Evolutionary conservation across 352 stramenopile genomes (phyloP).

Genomic region (Globisporangium middletonii): DNA sequence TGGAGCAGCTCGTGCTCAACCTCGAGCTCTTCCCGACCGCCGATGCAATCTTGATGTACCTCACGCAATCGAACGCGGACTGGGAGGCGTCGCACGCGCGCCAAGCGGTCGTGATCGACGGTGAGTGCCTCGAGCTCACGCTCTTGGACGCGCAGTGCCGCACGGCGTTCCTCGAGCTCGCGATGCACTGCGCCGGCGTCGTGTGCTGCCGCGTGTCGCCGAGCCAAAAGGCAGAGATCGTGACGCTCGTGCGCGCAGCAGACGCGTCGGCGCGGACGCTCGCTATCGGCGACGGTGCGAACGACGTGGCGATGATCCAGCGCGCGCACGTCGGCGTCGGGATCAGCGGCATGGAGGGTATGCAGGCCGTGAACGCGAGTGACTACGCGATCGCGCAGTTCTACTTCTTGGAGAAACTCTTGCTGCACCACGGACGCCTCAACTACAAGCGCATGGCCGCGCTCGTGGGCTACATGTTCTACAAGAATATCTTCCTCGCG

Average conservation of each 20-base stretch:
- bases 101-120: conserved; percentile 63
- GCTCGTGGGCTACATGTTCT: conserved; percentile 97
- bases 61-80: conserved; percentile 25
- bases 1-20: conserved; percentile 70
- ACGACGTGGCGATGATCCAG: conserved; percentile 95
- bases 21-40: conserved; percentile 50
- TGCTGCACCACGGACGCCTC: conserved; percentile 96
- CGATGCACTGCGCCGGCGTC: conserved; percentile 65
- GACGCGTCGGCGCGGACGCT: conserved; percentile 67
- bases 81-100: conserved; percentile 69
- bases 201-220: conserved; percentile 81
- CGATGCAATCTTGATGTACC: conserved; percentile 29
- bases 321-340: conserved; percentile 87
- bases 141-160: conserved; percentile 47
- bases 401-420: conserved; percentile 89
- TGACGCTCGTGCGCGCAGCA: conserved; percentile 47
- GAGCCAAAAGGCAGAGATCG: conserved; percentile 76
- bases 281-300: conserved; percentile 91
- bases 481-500: conserved; percentile 97
- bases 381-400: conserved; percentile 99
- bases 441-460: conserved; percentile 96
- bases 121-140: conserved; percentile 60
- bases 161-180: conserved; percentile 57
- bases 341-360: conserved; percentile 88
- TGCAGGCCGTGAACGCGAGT: conserved; percentile 95